Evolutionary conservation across 169 alveolate species (phyloP).

Genomic region (Cryptosporidium parvum): DNA sequence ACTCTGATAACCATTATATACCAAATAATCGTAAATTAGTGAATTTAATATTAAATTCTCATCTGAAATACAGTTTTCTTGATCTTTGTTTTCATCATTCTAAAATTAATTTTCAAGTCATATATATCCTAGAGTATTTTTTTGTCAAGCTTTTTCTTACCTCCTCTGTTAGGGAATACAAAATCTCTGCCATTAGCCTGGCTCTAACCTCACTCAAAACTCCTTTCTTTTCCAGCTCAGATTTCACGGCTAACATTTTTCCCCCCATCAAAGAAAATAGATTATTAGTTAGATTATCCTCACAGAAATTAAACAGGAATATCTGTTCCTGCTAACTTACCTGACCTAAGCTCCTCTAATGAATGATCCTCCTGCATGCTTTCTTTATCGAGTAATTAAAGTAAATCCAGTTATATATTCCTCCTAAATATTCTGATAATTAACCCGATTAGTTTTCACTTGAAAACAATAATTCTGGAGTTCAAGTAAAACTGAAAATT

Average conservation of each 20-base stretch:
- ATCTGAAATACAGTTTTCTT: constrained; percentile 1
- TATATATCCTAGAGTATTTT: too few species aligned
- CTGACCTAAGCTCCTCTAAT: constrained; percentile 57
- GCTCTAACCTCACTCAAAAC: constrained; percentile 65
- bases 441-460: background rate
- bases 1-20: constrained; percentile 39
- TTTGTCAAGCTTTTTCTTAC: background rate
- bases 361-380: constrained; percentile 41
- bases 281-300: background rate
- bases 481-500: background rate
- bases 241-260: constrained; percentile 38
- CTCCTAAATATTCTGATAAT: background rate
- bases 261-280: background rate
- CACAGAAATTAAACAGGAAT: background rate
- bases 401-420: background rate
- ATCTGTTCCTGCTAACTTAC: constrained; percentile 14
- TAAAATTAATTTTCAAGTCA: background rate
- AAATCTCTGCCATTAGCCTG: constrained; percentile 65
- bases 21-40: constrained; percentile 48
- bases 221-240: constrained; percentile 59
- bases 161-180: constrained; percentile 58
- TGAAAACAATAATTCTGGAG: too few species aligned
- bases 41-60: constrained; percentile 61
- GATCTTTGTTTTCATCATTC: constrained; percentile 2
- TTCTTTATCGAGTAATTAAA: background rate